phyloP scores from a whole-genome alignment of 371 early-diverging fungal species.

The Mortierella sp. region DNA sequence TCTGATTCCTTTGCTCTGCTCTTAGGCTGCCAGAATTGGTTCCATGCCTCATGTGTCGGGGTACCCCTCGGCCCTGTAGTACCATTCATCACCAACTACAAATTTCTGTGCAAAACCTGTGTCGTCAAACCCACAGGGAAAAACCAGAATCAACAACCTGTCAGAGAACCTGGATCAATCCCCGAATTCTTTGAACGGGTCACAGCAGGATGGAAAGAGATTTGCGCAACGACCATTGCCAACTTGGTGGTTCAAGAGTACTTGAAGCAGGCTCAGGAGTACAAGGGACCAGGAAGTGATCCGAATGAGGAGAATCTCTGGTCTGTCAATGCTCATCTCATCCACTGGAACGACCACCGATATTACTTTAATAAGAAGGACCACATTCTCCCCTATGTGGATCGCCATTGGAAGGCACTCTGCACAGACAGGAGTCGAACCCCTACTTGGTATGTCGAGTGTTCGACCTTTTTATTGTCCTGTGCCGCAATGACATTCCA shows the following conservation, averaged over 20 bases:
- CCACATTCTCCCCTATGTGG: conserved; percentile 71
- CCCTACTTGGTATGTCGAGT: conserved; percentile 62
- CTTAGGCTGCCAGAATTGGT: conserved; percentile 74
- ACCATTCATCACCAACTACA: conserved; percentile 74
- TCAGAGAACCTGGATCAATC: conserved; percentile 26
- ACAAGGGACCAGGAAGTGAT: conserved; percentile 3
- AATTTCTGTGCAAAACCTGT: conserved; percentile 64
- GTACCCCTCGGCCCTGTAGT: conserved; percentile 61
- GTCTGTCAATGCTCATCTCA: conserved; percentile 61
- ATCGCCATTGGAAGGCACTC: conserved; percentile 74
- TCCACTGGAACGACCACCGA: conserved; percentile 67
- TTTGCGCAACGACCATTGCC: conserved; percentile 72
- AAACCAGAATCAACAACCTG: conserved; percentile 33
- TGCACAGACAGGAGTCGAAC: conserved; percentile 75
- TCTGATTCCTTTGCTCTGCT: not conserved
- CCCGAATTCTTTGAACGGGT: conserved; percentile 70
- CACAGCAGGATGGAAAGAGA: conserved; percentile 79
- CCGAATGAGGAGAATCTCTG: conserved; percentile 53
- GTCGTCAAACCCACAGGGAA: conserved; percentile 41
- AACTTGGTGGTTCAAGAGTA: conserved; percentile 70
- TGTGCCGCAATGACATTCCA: not conserved
- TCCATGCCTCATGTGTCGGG: conserved; percentile 69
- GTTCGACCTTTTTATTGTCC: too few relatives aligned
- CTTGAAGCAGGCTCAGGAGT: conserved; percentile 47
- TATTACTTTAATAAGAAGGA: conserved; percentile 77